Base-by-base conservation (phyloP, 495 filamentous ascomycete genomes). In the Sabuloglossum arenarium region DNA sequence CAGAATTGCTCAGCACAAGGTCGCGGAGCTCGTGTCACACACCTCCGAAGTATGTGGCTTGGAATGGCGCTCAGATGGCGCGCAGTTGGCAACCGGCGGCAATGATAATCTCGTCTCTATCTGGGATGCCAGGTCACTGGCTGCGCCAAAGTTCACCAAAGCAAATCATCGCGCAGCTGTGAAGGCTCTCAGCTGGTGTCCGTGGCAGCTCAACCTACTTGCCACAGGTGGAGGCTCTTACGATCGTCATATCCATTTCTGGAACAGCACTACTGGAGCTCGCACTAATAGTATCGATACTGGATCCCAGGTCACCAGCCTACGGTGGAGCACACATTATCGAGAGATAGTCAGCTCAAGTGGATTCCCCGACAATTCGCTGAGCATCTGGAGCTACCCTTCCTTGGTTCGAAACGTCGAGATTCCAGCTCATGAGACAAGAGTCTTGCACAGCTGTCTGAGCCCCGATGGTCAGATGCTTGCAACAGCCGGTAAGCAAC, bases 91-190 rank as follows among this genome's bases (percentile, higher is more conserved):
- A 12, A 95, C 90, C 8, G 91, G 93, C 63, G 91, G 87, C 63
- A 99, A 99, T 63, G 91, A 99, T 71, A 99, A 97, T 74, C 75
- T 97, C 31, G 91, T 97, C 63, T 93, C 84, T 60, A 97, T 99
- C 71, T 99, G 91, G 91, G 91, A 98, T 68, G 89, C 93, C 45
- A 85, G 93, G 14, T 90, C 87, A 1, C 75, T 97, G 55, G 79
- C 77, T 28, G 87, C 89, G 3, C 91, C 91, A 65, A 97, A 99
- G 70, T 96, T 94, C 76, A 87, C 86, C 64, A 99, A 99, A 82
- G 94, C 89, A 56, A 97, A 96, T 78, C 91, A 99, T 73, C 90
- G 87, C 64, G 91, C 91, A 45, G 91, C 91, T 30, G 88, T 99
- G 68, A 99, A 97, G 77, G 91, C 93, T 39, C 77, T 99, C 34